These are phyloP conservation scores for Mortierella alpina DNA, from an alignment of 192 early-diverging fungal species.

Conservation along the genomic window DNA sequence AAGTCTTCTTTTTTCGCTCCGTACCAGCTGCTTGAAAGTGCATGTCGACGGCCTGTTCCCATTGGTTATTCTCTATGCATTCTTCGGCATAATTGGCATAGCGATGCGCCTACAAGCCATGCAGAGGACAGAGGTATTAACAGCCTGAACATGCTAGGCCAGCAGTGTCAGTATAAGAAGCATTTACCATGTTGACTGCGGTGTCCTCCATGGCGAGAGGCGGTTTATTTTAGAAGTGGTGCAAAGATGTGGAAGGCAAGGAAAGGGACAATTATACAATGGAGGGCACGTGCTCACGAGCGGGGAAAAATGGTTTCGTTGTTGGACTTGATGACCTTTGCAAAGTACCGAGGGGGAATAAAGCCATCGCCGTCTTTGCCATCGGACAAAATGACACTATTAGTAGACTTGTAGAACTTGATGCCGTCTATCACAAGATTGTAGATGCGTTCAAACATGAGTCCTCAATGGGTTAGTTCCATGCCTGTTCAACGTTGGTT, in stretches of 20 bases:
- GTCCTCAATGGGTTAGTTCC: not conserved
- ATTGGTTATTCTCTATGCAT: conserved; percentile 63
- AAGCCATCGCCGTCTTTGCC: conserved; percentile 77
- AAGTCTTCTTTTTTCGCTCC: not conserved
- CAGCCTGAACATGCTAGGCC: not conserved
- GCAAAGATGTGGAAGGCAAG: not conserved
- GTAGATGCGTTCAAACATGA: not conserved
- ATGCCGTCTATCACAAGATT: conserved; percentile 69
- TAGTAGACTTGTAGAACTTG: conserved; percentile 78
- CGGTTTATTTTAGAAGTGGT: not conserved
- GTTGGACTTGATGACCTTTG: conserved; percentile 58
- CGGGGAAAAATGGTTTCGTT: conserved; percentile 26
- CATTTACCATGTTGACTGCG: conserved; percentile 34
- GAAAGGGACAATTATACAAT: not conserved
- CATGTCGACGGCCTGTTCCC: conserved; percentile 68
- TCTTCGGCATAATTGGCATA: conserved; percentile 76
- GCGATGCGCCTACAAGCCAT: conserved; percentile 64
- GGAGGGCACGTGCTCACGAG: no score
- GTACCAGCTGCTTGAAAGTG: conserved; percentile 78
- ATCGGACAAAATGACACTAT: conserved; percentile 84
- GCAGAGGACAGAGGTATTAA: not conserved
- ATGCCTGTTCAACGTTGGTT: not conserved
- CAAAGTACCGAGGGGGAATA: conserved; percentile 76
- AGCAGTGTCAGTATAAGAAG: not conserved
- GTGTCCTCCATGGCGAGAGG: conserved; percentile 25